A percentile compares a stretch with the other conserved stretches of the same genome.
Evolutionary conservation across 495 filamentous ascomycete genomes (phyloP).

Genomic region (Tuber magnatum): DNA sequence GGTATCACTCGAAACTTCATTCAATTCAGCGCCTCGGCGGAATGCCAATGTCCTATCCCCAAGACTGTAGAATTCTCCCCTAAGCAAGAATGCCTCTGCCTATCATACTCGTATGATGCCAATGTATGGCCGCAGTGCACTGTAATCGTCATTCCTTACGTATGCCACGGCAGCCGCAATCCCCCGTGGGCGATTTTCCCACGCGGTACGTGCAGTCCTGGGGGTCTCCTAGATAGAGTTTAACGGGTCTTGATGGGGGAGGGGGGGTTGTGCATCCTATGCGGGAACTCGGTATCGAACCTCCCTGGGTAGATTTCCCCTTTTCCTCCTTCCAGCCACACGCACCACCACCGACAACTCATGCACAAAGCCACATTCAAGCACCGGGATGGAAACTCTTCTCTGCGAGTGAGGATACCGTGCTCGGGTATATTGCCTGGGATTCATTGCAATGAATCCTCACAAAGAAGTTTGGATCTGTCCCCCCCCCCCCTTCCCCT

Average conservation of each 20-base stretch:
- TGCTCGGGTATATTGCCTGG: too few species aligned
- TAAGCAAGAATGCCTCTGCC: background rate
- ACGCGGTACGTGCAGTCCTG: background rate
- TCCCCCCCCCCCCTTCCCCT: background rate
- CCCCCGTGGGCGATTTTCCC: too few species aligned
- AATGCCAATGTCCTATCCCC: background rate
- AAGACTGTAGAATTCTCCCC: background rate
- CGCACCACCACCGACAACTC: background rate
- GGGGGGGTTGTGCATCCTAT: background rate
- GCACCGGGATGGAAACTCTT: background rate
- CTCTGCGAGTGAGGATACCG: background rate
- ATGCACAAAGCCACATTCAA: background rate
- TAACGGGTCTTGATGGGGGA: background rate
- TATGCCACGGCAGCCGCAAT: background rate
- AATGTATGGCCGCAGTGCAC: background rate
- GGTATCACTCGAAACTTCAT: background rate
- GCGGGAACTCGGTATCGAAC: background rate
- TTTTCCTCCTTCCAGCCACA: background rate
- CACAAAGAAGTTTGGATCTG: background rate
- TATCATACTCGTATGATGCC: background rate
- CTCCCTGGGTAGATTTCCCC: background rate
- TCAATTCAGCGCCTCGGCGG: background rate
- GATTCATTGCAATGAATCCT: background rate
- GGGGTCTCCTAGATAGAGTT: background rate
- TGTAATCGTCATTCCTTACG: background rate